Percentiles rank a stretch among this genome's conserved stretches.
Conservation (phyloP, 2,329 filamentous ascomycete genomes). For the Meredithiella fracta region DNA sequence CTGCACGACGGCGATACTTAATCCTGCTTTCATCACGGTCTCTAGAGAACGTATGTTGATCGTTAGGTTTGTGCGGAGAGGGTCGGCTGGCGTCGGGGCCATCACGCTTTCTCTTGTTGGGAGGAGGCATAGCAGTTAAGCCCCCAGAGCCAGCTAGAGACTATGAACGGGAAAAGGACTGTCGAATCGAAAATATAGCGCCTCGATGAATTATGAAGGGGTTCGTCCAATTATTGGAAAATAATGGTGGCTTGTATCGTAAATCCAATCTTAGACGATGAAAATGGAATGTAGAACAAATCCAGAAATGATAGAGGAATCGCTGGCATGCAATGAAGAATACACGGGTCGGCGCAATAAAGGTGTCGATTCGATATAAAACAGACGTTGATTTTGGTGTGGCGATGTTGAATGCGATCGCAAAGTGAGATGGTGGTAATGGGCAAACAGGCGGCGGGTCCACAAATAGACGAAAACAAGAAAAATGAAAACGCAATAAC, state of each 20-base stretch:
- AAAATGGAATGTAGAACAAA: background rate
- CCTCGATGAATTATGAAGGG: background rate
- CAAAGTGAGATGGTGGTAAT: background rate
- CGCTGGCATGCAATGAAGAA: background rate
- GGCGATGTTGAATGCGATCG: background rate
- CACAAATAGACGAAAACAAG: background rate
- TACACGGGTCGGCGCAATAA: background rate
- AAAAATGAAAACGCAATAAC: background rate
- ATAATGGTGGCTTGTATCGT: background rate
- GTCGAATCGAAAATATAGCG: background rate
- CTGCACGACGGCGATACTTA: constrained; percentile 31
- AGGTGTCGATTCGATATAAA: background rate
- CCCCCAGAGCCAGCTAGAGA: constrained; percentile 8
- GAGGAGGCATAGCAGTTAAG: constrained; percentile 34
- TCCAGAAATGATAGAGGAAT: background rate
- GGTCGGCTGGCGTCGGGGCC: constrained; percentile 31
- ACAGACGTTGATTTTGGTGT: background rate
- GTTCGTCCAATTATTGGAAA: background rate
- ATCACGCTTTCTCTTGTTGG: constrained; percentile 40
- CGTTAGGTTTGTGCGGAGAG: constrained; percentile 45
- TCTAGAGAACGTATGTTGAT: constrained; percentile 39
- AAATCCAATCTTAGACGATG: background rate
- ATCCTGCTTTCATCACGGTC: constrained; percentile 33
- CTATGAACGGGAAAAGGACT: background rate
- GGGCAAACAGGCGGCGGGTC: background rate